phyloP scores from a whole-genome alignment of 169 alveolate genomes.

The Cryptosporidium parvum region DNA sequence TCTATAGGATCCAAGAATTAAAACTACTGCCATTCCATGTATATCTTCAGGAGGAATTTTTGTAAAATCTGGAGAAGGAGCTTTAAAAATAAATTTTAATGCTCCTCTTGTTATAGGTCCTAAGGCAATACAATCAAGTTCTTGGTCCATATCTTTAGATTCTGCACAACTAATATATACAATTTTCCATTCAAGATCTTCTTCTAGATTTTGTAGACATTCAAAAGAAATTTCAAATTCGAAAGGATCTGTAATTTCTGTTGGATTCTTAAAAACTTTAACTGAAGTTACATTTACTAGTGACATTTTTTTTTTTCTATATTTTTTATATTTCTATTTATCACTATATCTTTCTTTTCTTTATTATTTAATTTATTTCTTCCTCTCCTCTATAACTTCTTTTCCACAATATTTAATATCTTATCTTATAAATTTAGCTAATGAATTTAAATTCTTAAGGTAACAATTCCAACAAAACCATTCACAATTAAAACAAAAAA shows the following conservation, averaged over 20 bases:
- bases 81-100: conserved; percentile 92
- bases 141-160: conserved; percentile 89
- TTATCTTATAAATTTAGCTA: too few species aligned
- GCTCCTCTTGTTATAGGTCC: conserved; percentile 94
- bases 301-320: conserved; percentile 87
- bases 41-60: conserved; percentile 89
- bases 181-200: conserved; percentile 93
- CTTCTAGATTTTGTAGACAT: conserved; percentile 88
- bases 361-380: neutral
- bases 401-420: too few species aligned
- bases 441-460: neutral
- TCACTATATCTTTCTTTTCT: neutral
- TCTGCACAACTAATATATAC: conserved; percentile 85
- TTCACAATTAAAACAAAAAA: neutral
- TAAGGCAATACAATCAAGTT: conserved; percentile 93
- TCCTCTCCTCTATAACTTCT: neutral
- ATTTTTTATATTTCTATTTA: neutral
- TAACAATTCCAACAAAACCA: too few species aligned
- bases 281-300: conserved; percentile 94
- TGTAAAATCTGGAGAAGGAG: conserved; percentile 93
- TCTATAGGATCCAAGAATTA: conserved; percentile 93
- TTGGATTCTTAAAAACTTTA: conserved; percentile 90
- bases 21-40: conserved; percentile 96
- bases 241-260: conserved; percentile 91
- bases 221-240: conserved; percentile 94